A percentile compares a stretch with the other conserved stretches of the same genome.
Conservation (phyloP, 768 basidiomycete species). For the Russula virescens region DNA sequence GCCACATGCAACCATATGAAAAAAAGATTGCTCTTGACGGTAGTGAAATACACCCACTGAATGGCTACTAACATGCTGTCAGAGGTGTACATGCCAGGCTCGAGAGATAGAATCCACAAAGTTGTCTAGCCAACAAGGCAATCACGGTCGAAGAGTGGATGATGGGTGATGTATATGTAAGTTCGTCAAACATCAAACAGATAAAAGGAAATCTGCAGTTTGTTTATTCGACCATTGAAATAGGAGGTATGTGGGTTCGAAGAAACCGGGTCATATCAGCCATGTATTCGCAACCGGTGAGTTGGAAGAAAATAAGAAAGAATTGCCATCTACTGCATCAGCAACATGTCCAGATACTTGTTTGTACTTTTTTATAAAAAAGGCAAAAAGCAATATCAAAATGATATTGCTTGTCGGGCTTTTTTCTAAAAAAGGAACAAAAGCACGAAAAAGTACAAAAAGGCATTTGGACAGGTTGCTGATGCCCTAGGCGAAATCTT, state of each 20-base stretch:
- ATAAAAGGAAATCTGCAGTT: slow-evolving; percentile 12
- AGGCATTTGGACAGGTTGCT: too few relatives aligned
- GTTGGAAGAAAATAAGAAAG: too few relatives aligned
- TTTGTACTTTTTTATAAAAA: too few relatives aligned
- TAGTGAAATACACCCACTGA: not conserved
- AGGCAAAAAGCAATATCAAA: too few relatives aligned
- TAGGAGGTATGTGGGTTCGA: not conserved
- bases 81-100: not conserved
- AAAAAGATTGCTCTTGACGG: not conserved
- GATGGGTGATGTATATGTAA: not conserved
- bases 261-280: not conserved
- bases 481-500: too few relatives aligned
- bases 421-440: too few relatives aligned
- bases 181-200: slow-evolving; percentile 12
- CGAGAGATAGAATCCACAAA: slow-evolving; percentile 3
- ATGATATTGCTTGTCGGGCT: too few relatives aligned
- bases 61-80: not conserved
- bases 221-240: slow-evolving; percentile 3
- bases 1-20: not conserved
- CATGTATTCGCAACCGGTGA: not conserved
- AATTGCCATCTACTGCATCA: too few relatives aligned
- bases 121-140: slow-evolving; percentile 9
- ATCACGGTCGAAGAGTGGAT: slow-evolving; percentile 5
- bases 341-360: too few relatives aligned
- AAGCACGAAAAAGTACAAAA: too few relatives aligned